Base-by-base conservation (phyloP, 805 yeast species). In the Starmerella asiatica region DNA sequence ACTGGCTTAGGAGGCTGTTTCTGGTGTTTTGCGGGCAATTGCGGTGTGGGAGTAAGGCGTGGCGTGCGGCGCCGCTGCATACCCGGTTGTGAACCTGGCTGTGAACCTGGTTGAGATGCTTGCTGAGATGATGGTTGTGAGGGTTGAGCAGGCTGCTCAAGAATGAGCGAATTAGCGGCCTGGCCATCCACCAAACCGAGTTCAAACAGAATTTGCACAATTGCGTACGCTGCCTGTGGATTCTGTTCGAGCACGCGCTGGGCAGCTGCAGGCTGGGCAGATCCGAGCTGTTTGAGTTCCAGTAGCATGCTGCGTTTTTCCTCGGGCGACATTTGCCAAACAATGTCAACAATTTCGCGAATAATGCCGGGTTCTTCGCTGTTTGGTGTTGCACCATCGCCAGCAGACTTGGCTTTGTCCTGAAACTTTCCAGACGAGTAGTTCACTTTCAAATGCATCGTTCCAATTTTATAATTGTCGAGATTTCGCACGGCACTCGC, bases 401-500 rank as follows among this genome's bases (percentile, higher is more conserved):
- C 6, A 6, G 5, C 21, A 21, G 21, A 14, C 31, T 33, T 15
- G 30, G 19, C 15, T 11, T 37, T 27, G 16, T 45, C 40, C 27
- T 34, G 44, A 35, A 43, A 45, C 21, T 40, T 38, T 24, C 49
- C 47, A 3, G 39, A 38, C 27, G 46, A 45, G 39, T 44, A 45
- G 26, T 83, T 79, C 52, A 94, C 91, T 47, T 78, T 73, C 36
- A 88, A 59, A 29, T 62, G 67, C 47, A 95, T 62, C 33, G 70
- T 70, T 1, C 93, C 94, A 40, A 83, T 72, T 31, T 71, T 68
- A 59, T 77, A 79, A 47, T 82, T 79, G 58, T 82, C 81, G 47
- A 88, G 63, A 60, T 88, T 88, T 46, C 96, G 65, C 21, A 85
- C 93, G 0, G 97, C 96, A 16, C 88, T 76, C 2, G 82, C 75